phyloP scores from a whole-genome alignment of 768 basidiomycete species.

The Tremella mesenterica region DNA sequence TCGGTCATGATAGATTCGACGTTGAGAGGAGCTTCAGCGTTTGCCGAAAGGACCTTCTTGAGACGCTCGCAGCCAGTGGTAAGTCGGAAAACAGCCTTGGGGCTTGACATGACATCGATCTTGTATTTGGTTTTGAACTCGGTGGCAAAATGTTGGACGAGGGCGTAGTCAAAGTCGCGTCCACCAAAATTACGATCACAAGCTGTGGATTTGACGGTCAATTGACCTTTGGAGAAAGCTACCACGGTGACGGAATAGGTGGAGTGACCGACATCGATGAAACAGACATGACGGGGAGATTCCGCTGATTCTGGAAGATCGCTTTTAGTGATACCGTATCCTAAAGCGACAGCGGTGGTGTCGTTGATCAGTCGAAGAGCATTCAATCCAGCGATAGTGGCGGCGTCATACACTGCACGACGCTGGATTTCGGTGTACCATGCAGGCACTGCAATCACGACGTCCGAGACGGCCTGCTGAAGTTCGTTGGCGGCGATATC shows the following conservation, averaged over 20 bases:
- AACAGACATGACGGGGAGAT: constrained; percentile 73
- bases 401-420: constrained; percentile 80
- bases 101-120: constrained; percentile 82
- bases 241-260: constrained; percentile 77
- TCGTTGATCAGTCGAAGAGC: constrained; percentile 94
- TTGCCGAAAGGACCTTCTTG: constrained; percentile 94
- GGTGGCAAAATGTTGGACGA: constrained; percentile 75
- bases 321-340: constrained; percentile 96
- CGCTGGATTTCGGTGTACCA: constrained; percentile 95
- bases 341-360: constrained; percentile 87
- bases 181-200: constrained; percentile 92
- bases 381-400: constrained; percentile 79
- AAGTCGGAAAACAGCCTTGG: constrained; percentile 90
- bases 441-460: constrained; percentile 91
- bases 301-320: constrained; percentile 79
- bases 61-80: constrained; percentile 79
- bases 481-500: constrained; percentile 80
- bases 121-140: constrained; percentile 98
- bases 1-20: constrained; percentile 97
- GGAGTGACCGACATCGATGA: constrained; percentile 93
- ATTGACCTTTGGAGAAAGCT: constrained; percentile 88
- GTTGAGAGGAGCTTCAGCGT: constrained; percentile 74
- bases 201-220: constrained; percentile 74
- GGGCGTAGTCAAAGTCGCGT: constrained; percentile 87
- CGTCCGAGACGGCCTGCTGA: constrained; percentile 74